These are phyloP conservation scores for Yarrowia bubula DNA, from an alignment of 805 yeast species.

Conservation along the genomic window DNA sequence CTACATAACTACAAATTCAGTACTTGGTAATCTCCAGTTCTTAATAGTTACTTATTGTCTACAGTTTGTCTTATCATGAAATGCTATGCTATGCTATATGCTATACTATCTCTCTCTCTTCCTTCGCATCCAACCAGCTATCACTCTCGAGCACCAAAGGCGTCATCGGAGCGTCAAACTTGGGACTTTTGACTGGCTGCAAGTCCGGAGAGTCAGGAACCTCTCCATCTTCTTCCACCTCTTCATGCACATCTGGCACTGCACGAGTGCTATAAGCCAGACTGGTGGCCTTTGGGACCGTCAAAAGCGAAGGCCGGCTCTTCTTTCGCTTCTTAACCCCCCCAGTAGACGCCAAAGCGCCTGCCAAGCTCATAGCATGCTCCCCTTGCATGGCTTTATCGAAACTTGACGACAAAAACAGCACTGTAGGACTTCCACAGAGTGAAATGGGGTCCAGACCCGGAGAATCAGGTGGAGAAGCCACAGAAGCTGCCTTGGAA, in stretches of 20 bases:
- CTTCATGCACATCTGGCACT: slow-evolving; percentile 20
- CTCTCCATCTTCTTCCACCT: slow-evolving; percentile 9
- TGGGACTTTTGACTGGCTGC: slow-evolving; percentile 21
- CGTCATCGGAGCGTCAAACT: slow-evolving; percentile 23
- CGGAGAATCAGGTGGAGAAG: slow-evolving; percentile 27
- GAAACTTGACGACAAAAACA: slow-evolving; percentile 17
- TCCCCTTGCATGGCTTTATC: slow-evolving; percentile 21
- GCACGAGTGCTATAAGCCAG: background rate
- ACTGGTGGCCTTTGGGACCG: slow-evolving; percentile 6
- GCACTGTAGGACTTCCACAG: slow-evolving; percentile 21
- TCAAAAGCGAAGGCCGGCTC: slow-evolving; percentile 1
- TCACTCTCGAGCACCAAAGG: slow-evolving; percentile 18
- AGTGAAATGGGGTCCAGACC: slow-evolving; percentile 27
- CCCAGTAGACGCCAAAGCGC: background rate
- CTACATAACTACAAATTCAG: too few relatives aligned
- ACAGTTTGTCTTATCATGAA: too few relatives aligned
- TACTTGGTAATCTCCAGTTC: too few relatives aligned
- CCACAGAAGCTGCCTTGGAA: slow-evolving; percentile 1
- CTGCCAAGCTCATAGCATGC: slow-evolving; percentile 10
- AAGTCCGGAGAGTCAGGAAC: slow-evolving; percentile 20
- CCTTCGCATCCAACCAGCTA: slow-evolving; percentile 1
- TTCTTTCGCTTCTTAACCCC: slow-evolving; percentile 24
- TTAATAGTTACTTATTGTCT: too few relatives aligned
- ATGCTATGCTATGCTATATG: background rate
- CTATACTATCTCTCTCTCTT: background rate